Evolutionary conservation across 2,329 filamentous ascomycete species (phyloP).

Genomic region (Sphaceloma murrayae): DNA sequence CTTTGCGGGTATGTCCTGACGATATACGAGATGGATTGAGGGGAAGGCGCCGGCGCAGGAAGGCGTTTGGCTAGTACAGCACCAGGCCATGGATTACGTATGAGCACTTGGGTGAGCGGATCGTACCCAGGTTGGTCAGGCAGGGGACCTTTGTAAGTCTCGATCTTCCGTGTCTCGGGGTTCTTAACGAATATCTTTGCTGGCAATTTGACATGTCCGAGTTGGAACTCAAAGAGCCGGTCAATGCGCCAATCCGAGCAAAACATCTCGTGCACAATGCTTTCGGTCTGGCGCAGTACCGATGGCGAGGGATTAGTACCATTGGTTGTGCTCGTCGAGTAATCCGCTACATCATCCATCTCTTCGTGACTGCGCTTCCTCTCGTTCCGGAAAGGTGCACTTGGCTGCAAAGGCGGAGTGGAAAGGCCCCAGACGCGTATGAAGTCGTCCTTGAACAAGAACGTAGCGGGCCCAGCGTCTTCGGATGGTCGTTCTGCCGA

Average conservation of each 20-base stretch:
- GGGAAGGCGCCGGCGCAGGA: conserved; percentile 57
- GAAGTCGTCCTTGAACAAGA: conserved; percentile 49
- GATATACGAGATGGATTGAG: conserved; percentile 74
- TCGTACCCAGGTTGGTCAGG: conserved; percentile 40
- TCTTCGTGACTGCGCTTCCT: conserved; percentile 31
- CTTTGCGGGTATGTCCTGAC: conserved; percentile 65
- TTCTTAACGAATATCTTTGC: conserved; percentile 62
- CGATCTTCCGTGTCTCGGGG: conserved; percentile 51
- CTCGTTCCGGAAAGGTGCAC: conserved; percentile 22
- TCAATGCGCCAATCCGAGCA: conserved; percentile 66
- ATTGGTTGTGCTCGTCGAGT: conserved; percentile 24
- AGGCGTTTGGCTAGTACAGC: conserved; percentile 50
- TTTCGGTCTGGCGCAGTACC: conserved; percentile 36
- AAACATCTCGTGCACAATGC: conserved; percentile 68
- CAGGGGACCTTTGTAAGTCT: conserved; percentile 59
- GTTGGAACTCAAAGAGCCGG: conserved; percentile 54
- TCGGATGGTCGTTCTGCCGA: neutral
- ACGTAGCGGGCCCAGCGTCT: conserved; percentile 3
- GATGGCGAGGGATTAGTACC: conserved; percentile 28
- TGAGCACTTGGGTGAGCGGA: conserved; percentile 60
- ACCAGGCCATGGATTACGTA: conserved; percentile 71
- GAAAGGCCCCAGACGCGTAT: conserved; percentile 80
- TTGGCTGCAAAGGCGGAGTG: conserved; percentile 31
- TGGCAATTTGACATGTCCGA: conserved; percentile 58
- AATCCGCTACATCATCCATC: conserved; percentile 26